Percentiles rank a stretch among this genome's conserved stretches.
These are phyloP conservation scores for Pleurotus pulmonarius DNA, from an alignment of 768 basidiomycete genomes.

Conservation along the genomic window DNA sequence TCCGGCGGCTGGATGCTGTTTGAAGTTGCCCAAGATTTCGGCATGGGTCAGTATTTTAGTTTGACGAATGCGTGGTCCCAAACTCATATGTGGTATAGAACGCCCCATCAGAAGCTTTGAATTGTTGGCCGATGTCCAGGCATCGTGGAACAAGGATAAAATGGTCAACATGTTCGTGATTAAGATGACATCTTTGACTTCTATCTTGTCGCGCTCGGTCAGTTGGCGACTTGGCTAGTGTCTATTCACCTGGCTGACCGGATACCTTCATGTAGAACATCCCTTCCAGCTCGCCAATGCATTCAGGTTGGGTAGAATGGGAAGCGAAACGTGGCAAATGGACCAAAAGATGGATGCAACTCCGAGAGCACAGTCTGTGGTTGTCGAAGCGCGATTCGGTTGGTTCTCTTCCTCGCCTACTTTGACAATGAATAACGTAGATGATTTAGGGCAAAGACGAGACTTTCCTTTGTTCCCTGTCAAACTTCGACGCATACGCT, in stretches of 20 bases:
- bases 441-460: slow-evolving; percentile 76
- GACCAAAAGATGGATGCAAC: slow-evolving; percentile 87
- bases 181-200: slow-evolving; percentile 66
- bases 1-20: slow-evolving; percentile 84
- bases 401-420: slow-evolving; percentile 19
- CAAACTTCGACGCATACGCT: slow-evolving; percentile 85
- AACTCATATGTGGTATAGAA: slow-evolving; percentile 45
- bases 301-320: slow-evolving; percentile 75
- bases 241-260: neutral
- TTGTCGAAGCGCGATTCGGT: slow-evolving; percentile 89
- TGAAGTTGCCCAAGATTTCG: slow-evolving; percentile 88
- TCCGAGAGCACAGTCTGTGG: slow-evolving; percentile 84
- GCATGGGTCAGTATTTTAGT: slow-evolving; percentile 70
- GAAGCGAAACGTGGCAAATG: slow-evolving; percentile 93
- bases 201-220: slow-evolving; percentile 56
- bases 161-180: slow-evolving; percentile 77
- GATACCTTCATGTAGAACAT: slow-evolving; percentile 23
- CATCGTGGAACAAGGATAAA: slow-evolving; percentile 87
- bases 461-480: slow-evolving; percentile 74
- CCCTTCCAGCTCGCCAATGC: slow-evolving; percentile 41
- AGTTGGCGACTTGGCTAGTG: slow-evolving; percentile 16
- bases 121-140: slow-evolving; percentile 69
- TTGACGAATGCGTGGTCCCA: slow-evolving; percentile 1
- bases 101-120: slow-evolving; percentile 89
- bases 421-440: neutral